Conservation (phyloP, 768 basidiomycete genomes). For the Suillus lakei region DNA sequence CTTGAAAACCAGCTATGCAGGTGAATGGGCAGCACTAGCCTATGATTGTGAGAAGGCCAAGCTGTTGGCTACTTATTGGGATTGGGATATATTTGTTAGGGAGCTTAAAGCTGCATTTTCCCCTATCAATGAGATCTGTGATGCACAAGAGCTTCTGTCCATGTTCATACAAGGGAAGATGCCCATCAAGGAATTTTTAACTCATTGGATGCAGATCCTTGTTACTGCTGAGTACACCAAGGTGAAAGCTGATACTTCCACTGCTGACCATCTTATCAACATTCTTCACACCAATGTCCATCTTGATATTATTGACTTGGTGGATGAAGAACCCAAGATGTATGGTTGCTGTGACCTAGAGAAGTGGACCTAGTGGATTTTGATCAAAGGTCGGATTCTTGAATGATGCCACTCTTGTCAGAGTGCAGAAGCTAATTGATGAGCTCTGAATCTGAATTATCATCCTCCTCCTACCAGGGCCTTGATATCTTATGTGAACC, state of each 20-base stretch:
- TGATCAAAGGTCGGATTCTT: too few relatives aligned
- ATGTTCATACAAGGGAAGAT: neutral
- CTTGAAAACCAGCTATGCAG: slow-evolving; percentile 7
- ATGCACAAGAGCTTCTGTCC: neutral
- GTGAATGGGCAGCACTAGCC: neutral
- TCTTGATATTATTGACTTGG: neutral
- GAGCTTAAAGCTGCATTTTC: neutral
- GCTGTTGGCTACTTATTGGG: neutral
- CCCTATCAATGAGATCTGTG: neutral
- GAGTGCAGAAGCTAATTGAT: neutral
- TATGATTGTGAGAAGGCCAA: neutral
- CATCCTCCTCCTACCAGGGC: too few relatives aligned
- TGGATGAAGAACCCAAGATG: neutral
- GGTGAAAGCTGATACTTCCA: neutral
- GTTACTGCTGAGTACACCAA: neutral
- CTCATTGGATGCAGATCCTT: too few relatives aligned
- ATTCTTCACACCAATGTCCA: neutral
- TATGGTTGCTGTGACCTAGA: neutral
- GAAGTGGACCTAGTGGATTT: neutral
- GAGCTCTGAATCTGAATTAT: too few relatives aligned
- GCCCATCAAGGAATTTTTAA: neutral
- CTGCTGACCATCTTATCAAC: neutral
- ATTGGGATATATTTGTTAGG: neutral
- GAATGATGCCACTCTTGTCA: neutral
- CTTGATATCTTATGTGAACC: too few relatives aligned